phyloP scores from a whole-genome alignment of 1,284 basidiomycete genomes.

The Sutorius eximius region DNA sequence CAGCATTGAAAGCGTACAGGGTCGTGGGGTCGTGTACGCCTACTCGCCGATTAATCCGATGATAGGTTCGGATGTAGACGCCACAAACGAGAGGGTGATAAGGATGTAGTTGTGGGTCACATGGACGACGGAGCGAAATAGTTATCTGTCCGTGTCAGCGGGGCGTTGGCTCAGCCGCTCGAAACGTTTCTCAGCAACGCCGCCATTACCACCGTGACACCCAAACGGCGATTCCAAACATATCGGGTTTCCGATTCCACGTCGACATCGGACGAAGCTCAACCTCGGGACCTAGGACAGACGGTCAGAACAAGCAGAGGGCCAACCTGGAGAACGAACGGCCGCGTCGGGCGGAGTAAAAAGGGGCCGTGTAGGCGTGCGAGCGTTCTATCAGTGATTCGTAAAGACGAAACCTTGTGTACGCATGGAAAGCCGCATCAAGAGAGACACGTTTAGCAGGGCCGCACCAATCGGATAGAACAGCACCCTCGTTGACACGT shows the following conservation, averaged over 20 bases:
- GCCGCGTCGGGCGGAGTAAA: too few species aligned
- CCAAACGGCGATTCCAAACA: neutral
- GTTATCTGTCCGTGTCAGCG: neutral
- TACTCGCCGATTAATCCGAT: neutral
- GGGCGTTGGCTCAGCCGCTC: neutral
- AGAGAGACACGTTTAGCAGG: neutral
- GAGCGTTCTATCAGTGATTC: constrained; percentile 1
- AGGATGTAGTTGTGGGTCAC: neutral
- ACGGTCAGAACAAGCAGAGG: neutral
- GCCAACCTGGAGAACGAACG: neutral
- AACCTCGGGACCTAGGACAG: neutral
- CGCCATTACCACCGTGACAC: neutral
- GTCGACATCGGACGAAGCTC: neutral
- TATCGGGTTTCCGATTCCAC: neutral
- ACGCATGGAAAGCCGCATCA: neutral
- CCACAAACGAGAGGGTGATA: neutral
- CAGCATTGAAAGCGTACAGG: neutral
- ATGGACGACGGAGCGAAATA: constrained; percentile 3
- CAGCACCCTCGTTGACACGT: neutral
- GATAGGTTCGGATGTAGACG: neutral
- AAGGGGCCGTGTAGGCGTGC: neutral
- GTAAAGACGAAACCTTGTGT: constrained; percentile 7
- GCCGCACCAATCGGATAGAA: constrained; percentile 1
- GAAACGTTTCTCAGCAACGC: constrained; percentile 11
- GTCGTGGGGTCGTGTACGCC: neutral